Evolutionary conservation across 129 eudicot species (phyloP), one percentile per base, ranked within the genome.

Genomic region (Arctium minus): DNA sequence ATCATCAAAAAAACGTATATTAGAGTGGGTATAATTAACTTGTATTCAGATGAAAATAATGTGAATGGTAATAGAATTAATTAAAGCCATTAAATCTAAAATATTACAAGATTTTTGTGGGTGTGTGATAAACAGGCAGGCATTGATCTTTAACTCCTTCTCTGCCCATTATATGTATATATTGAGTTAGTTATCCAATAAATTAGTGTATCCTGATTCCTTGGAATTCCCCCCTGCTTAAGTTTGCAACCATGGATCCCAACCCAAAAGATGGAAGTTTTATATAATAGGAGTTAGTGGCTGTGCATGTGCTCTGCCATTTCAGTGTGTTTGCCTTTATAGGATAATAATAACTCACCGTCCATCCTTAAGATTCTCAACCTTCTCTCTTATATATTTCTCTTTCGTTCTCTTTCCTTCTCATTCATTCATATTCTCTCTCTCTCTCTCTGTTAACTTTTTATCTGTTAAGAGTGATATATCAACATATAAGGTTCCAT

Each of bases 221-320:
- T 79, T 84, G 80, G 91, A 85, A 80, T 82, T 81, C 83, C 86
- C 84, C 76, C 79, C 78, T 70, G 73, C 76, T 80, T 82, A 85
- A 79, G 84, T 84, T 83, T 27, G 72, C 37, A 60, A 32, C 39
- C 72, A 70, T 62, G 50, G 37, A 77, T 60, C 79, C 64, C 78
- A 84, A 79, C 32, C 80, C 76, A 4, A 84, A 79, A 36, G 27
- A 73, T 39, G 53, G 70, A 33, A 83, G 78, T 76, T 83, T 70
- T 79, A 27, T 83, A 73, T 73, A 33, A 53, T 31, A 50, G 71
- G 46, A 75, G 87, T 88, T 92, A 86, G 94, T 92, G 89, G 88
- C 86, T 73, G 84, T 91, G 90, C 97, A 92, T 91, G 97, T 92
- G 97, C 92, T 79, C 85, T 89, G 87, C 87, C 88, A 88, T 92